Base-by-base conservation (phyloP, 176 grass and related monocot genomes). In the Dendrocalamus sinicus region DNA sequence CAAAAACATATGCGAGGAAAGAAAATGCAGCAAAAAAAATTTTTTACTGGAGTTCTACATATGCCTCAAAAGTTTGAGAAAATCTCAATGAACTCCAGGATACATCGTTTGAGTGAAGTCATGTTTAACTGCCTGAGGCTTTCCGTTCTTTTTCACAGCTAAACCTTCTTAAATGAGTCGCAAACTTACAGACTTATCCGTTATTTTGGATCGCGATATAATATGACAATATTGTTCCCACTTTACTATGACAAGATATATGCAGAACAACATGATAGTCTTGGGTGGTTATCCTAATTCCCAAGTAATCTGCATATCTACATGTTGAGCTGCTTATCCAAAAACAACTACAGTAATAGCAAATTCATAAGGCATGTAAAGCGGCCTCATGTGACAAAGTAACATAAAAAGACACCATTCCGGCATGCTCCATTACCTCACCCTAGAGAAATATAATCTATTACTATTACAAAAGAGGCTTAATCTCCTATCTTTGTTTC, bases 211-310 rank as follows among this genome's bases (percentile, higher is more conserved):
- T 14, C 5, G 4, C 14, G 59, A 37, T 82, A 81, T 70, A 52
- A 43, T 82, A 82, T 28, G 37, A 46, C 35, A 44, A 80, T n/a
- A 68, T 68, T 16, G 15, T 62, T 71, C 28, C 20, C 72, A 88
- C 28, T 71, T 70, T 13, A 81, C 8, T 75, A 46, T 81, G 53
- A n/a, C 9, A 58, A 50, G 20, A 81, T 81, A 71, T 52, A 77
- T 22, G 17, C 60, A 65, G 14, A 82, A 88, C 23, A 83, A n/a
- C 22, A 1, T 75, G 17, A 24, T 23, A 32, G 5, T 47, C 35
- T 67, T 60, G 0, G n/a, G n/a, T 51, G 19, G 64, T 71, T 69
- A 77, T 76, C 40, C 26, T 82, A 35, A 82, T 76, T 69, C 50
- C 26, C 22, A 37, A 8, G 35, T 32, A 80, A 53, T 66, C 28